phyloP scores from a whole-genome alignment of 192 early-diverging fungal genomes.

The Rhizophagus sp. region DNA sequence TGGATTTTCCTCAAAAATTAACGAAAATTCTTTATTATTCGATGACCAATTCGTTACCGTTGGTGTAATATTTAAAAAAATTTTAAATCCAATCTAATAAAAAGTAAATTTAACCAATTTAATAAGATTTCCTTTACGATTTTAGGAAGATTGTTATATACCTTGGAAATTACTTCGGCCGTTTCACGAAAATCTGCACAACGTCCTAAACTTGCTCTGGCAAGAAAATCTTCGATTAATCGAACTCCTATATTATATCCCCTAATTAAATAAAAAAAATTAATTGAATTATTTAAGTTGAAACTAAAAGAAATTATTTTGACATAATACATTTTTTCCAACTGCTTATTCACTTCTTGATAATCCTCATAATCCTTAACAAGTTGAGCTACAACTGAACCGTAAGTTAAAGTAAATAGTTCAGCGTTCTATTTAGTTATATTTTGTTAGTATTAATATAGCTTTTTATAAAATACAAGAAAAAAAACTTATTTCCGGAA shows the following conservation, averaged over 20 bases:
- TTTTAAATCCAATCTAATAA: slow-evolving; percentile 86
- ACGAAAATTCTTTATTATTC: slow-evolving; percentile 89
- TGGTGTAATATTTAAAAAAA: slow-evolving; percentile 92
- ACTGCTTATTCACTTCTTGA: slow-evolving; percentile 88
- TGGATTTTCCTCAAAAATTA: slow-evolving; percentile 94
- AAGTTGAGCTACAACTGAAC: slow-evolving; percentile 92
- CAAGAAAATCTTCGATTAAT: slow-evolving; percentile 95
- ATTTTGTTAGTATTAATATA: neutral
- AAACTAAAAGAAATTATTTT: neutral
- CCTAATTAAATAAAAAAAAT: slow-evolving; percentile 47
- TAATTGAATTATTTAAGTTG: neutral
- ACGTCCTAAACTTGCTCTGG: slow-evolving; percentile 73
- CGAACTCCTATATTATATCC: slow-evolving; percentile 97
- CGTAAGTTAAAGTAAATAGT: slow-evolving; percentile 97
- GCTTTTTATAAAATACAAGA: slow-evolving; percentile 12
- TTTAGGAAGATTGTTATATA: slow-evolving; percentile 34
- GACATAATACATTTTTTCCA: slow-evolving; percentile 89
- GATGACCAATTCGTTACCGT: slow-evolving; percentile 77
- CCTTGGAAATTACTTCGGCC: slow-evolving; percentile 93
- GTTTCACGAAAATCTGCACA: slow-evolving; percentile 91
- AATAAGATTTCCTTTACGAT: neutral
- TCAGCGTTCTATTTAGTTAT: slow-evolving; percentile 71
- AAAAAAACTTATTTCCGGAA: neutral
- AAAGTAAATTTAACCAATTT: neutral
- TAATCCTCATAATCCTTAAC: slow-evolving; percentile 95